These are phyloP conservation scores for Calocybe gangraenosa DNA, from an alignment of 768 basidiomycete genomes.

Conservation along the genomic window DNA sequence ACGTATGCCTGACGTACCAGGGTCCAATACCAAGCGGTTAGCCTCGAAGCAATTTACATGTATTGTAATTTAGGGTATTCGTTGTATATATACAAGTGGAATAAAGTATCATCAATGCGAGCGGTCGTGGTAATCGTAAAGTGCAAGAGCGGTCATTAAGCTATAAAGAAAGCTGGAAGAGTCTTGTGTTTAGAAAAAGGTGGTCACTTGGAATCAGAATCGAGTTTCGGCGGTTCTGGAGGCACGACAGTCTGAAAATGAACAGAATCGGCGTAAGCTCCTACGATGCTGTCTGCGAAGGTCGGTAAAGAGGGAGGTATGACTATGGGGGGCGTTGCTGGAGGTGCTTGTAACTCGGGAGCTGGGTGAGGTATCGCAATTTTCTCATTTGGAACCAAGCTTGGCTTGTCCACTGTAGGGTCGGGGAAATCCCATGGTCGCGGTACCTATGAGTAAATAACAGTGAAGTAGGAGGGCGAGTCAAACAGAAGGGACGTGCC, in stretches of 20 bases:
- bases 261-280: conserved; percentile 13
- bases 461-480: neutral
- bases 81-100: neutral
- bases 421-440: conserved; percentile 76
- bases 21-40: no score
- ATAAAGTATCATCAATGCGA: neutral
- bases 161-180: neutral
- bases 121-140: neutral
- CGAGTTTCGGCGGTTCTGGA: neutral
- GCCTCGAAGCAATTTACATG: no score
- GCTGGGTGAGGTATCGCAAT: neutral
- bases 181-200: no score
- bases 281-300: conserved; percentile 8
- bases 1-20: neutral
- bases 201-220: no score
- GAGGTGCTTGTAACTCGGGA: neutral
- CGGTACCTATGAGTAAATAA: conserved; percentile 40
- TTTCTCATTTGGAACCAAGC: conserved; percentile 5
- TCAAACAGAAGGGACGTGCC: conserved; percentile 23
- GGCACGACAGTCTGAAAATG: conserved; percentile 8
- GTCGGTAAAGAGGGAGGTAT: conserved; percentile 4
- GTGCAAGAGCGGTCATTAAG: neutral
- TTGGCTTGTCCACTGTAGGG: conserved; percentile 18
- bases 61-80: neutral
- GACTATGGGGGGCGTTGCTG: neutral